Evolutionary conservation across 1,284 basidiomycete species (phyloP), one percentile per base, ranked within the genome.

Genomic region (Trichosporon inkin): DNA sequence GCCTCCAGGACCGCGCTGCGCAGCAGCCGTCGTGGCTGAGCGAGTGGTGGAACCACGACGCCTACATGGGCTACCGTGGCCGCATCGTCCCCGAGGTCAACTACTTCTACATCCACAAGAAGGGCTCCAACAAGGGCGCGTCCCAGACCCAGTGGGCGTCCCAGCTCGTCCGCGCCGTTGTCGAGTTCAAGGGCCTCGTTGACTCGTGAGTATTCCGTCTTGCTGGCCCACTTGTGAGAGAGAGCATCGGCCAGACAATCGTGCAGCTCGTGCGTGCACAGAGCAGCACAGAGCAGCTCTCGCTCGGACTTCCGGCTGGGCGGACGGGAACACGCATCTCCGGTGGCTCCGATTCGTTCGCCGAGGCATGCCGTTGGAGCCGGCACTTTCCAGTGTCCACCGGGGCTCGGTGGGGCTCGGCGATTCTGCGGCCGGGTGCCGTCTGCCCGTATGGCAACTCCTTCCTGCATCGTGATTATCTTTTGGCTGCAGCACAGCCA

Each of bases 21-120:
- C 73, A 74, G 44, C 78, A 86, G 61, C 84, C 85, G 67, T 94
- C 84, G 80, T 99, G 95, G 95, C 83, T 99, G 35, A 84, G 84
- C 57, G 92, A 96, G 60, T 99, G 95, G 95, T 99, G 95, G 95
- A 96, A 98, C 78, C 91, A 97, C 41, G 84, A 79, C 10, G 94
- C 93, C 22, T 83, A 84, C 73, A 79, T 81, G 77, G 74, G 75
- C 10, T 79, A 78, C 64, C 71, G 82, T 36, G 82, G 96, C 68
- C 88, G 94, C 6, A 90, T 97, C 37, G 88, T 97, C 24, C 92
- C 95, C 20, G 91, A 88, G 71, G 92, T 96, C 70, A 92, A 88
- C 82, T 99, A 99, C 81, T 99, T 89, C 80, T 98, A 93, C 78
- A 83, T 93, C 11, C 94, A 98, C 78, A 78, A 87, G 66, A 84